Percentiles rank a stretch among this genome's conserved stretches.
Conservation (phyloP, 192 early-diverging fungal genomes). For the Chytriomyces sp. region DNA sequence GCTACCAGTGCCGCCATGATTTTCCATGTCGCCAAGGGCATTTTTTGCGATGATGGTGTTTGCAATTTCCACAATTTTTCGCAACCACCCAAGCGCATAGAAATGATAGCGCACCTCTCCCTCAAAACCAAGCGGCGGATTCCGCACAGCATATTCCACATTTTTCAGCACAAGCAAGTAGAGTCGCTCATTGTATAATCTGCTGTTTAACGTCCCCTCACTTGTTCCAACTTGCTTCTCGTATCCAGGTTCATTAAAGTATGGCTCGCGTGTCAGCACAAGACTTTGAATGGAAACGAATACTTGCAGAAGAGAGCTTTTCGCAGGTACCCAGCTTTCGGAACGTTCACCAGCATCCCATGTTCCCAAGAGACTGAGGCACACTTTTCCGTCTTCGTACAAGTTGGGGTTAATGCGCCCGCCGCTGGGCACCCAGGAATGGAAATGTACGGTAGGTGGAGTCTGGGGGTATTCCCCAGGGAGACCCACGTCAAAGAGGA, state of each 20-base stretch:
- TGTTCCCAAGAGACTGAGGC: slow-evolving; percentile 59
- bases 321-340: slow-evolving; percentile 52
- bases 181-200: slow-evolving; percentile 65
- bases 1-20: slow-evolving; percentile 9
- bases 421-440: slow-evolving; percentile 61
- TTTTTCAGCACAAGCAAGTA: slow-evolving; percentile 55
- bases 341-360: slow-evolving; percentile 59
- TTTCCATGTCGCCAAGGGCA: slow-evolving; percentile 1
- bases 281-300: slow-evolving; percentile 64
- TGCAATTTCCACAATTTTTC: slow-evolving; percentile 18
- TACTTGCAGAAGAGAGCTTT: slow-evolving; percentile 50
- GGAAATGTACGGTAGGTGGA: slow-evolving; percentile 61
- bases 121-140: slow-evolving; percentile 34
- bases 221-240: slow-evolving; percentile 59
- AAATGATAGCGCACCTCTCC: slow-evolving; percentile 38
- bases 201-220: slow-evolving; percentile 53
- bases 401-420: slow-evolving; percentile 66
- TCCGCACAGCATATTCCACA: slow-evolving; percentile 41
- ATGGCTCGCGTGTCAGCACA: slow-evolving; percentile 58
- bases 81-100: slow-evolving; percentile 15
- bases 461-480: slow-evolving; percentile 55
- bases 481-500: slow-evolving; percentile 63
- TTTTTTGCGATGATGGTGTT: slow-evolving; percentile 25
- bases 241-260: slow-evolving; percentile 68
- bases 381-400: slow-evolving; percentile 68